Evolutionary conservation across 768 basidiomycete genomes (phyloP).

Genomic region (Fibroporia radiculosa): DNA sequence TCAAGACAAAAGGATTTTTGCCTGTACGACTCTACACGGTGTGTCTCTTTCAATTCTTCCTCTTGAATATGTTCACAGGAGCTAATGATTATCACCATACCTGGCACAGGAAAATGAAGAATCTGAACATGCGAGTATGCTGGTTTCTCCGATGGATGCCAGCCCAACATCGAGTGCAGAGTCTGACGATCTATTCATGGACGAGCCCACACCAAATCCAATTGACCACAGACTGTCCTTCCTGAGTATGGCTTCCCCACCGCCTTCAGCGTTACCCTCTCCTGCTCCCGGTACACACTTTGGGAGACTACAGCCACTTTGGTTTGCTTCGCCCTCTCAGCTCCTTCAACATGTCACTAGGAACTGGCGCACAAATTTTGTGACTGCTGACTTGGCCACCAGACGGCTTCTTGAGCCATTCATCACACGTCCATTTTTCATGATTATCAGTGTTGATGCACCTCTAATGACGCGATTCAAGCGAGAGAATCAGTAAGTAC

Average conservation of each 20-base stretch:
- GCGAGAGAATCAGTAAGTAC: constrained; percentile 24
- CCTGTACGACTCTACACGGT: constrained; percentile 32
- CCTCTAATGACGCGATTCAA: constrained; percentile 64
- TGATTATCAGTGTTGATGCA: constrained; percentile 79
- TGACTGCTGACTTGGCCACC: constrained; percentile 66
- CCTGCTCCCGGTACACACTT: constrained; percentile 6
- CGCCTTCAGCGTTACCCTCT: constrained; percentile 18
- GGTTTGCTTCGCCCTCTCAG: constrained; percentile 40
- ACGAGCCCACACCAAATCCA: neutral
- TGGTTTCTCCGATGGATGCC: neutral
- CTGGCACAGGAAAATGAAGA: neutral
- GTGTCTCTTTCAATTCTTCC: neutral
- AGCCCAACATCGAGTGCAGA: neutral
- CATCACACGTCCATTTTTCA: constrained; percentile 81
- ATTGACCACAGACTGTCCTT: constrained; percentile 15
- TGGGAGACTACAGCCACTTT: constrained; percentile 11
- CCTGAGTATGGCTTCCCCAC: constrained; percentile 18
- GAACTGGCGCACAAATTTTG: constrained; percentile 75
- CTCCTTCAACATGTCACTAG: constrained; percentile 72
- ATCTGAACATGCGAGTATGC: neutral
- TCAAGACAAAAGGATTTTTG: constrained; percentile 48
- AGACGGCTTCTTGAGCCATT: constrained; percentile 57
- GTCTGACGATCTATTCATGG: neutral
- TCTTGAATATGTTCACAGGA: neutral
- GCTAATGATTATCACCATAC: neutral